Percentiles rank a stretch among this genome's conserved stretches.
These are phyloP conservation scores for Prinsepia uniflora DNA, from an alignment of 306 rosid genomes.

Conservation along the genomic window DNA sequence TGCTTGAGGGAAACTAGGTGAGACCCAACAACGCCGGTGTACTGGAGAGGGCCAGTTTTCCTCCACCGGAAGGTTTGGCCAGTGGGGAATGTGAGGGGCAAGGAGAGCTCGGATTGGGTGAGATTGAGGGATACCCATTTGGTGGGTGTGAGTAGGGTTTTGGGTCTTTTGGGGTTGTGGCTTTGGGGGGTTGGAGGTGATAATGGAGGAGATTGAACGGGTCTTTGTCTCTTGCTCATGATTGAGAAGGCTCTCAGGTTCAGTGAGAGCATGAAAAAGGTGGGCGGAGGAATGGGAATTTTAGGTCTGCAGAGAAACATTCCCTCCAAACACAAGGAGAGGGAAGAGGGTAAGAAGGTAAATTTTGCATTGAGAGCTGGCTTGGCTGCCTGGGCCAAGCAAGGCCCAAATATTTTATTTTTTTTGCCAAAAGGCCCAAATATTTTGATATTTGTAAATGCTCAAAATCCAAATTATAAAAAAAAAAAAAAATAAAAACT, in stretches of 20 bases:
- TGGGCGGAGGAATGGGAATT: slow-evolving; percentile 4
- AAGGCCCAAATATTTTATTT: neutral
- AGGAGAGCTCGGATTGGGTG: slow-evolving; percentile 57
- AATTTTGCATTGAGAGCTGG: neutral
- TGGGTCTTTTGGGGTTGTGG: slow-evolving; percentile 29
- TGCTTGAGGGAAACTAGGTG: slow-evolving; percentile 78
- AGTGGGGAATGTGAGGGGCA: slow-evolving; percentile 89
- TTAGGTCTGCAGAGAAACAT: neutral
- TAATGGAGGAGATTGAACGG: slow-evolving; percentile 25
- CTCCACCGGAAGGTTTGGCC: slow-evolving; percentile 97
- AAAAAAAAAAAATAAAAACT: too few relatives aligned
- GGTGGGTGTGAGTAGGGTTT: slow-evolving; percentile 24
- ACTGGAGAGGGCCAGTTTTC: slow-evolving; percentile 59
- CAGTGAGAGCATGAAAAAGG: slow-evolving; percentile 25
- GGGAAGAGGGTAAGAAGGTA: neutral
- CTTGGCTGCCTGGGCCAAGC: neutral
- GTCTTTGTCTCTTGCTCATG: slow-evolving; percentile 48
- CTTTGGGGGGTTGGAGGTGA: slow-evolving; percentile 36
- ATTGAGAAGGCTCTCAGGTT: slow-evolving; percentile 10
- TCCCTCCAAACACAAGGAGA: neutral
- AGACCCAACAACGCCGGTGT: slow-evolving; percentile 71
- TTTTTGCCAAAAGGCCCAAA: neutral
- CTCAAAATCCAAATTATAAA: neutral
- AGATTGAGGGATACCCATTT: slow-evolving; percentile 60
- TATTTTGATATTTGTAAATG: neutral